These are phyloP conservation scores for Naganishia antarctica DNA, from an alignment of 768 basidiomycete genomes.

Conservation along the genomic window DNA sequence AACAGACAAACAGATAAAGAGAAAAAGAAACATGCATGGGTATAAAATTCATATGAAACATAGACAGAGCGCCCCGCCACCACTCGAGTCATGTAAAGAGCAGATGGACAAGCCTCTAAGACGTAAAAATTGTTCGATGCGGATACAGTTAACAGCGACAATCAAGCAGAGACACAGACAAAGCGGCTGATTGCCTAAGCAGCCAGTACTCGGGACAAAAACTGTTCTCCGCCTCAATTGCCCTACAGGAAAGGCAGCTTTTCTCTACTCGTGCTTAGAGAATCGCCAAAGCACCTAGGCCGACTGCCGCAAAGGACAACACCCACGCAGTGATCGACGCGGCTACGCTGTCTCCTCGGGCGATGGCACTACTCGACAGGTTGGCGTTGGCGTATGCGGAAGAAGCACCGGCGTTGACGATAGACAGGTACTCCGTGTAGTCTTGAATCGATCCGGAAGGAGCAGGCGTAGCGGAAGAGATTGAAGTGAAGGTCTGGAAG, in stretches of 20 bases:
- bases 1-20: too few relatives aligned
- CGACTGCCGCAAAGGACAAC: constrained; percentile 11
- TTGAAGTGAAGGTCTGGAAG: constrained; percentile 12
- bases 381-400: constrained; percentile 3
- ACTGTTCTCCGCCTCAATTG: too few relatives aligned
- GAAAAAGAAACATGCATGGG: neutral
- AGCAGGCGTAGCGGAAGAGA: constrained; percentile 18
- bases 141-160: constrained; percentile 11
- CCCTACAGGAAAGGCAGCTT: too few relatives aligned
- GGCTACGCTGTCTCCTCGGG: neutral
- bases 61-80: neutral
- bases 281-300: constrained; percentile 14
- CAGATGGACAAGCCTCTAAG: neutral
- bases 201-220: too few relatives aligned
- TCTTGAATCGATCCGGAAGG: constrained; percentile 18
- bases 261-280: neutral
- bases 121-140: neutral
- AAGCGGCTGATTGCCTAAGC: neutral
- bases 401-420: constrained; percentile 11
- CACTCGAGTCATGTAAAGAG: neutral
- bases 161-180: neutral
- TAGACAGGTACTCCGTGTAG: constrained; percentile 16
- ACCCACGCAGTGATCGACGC: constrained; percentile 1
- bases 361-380: neutral
- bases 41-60: constrained; percentile 1